phyloP scores from a whole-genome alignment of 331 rosid species.

The Cydonia oblonga region DNA sequence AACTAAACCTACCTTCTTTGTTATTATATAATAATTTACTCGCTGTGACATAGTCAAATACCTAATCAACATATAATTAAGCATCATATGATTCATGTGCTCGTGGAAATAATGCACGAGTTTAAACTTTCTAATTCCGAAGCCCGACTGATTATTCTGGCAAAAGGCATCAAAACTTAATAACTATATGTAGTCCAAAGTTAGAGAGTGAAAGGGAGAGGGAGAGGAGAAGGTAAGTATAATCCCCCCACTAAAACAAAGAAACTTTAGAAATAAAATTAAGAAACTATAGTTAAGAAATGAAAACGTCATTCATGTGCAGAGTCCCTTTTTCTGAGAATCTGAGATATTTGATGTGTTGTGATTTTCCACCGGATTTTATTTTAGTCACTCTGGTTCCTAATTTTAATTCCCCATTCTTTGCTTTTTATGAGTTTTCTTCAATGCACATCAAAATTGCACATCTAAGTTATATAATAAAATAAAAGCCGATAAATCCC shows the following conservation, averaged over 20 bases:
- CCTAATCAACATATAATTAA: not conserved
- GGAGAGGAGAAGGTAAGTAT: not conserved
- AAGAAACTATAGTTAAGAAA: not conserved
- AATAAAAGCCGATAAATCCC: no score
- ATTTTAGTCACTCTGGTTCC: no score
- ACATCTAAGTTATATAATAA: no score
- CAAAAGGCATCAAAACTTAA: not conserved
- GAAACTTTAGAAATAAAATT: not conserved
- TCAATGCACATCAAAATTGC: no score
- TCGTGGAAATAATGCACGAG: not conserved
- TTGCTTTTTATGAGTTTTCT: no score
- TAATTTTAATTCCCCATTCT: no score
- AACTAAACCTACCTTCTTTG: no score
- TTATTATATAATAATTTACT: no score
- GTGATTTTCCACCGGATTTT: no score
- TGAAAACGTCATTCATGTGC: not conserved
- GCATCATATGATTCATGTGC: not conserved
- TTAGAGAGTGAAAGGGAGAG: not conserved
- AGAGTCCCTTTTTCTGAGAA: no score
- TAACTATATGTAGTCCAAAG: not conserved
- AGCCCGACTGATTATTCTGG: not conserved
- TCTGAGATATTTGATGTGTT: no score
- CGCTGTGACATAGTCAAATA: not conserved
- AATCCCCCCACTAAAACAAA: not conserved
- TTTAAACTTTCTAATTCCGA: not conserved